phyloP scores from a whole-genome alignment of 139 green algal genomes.

The Coccomyxa sp. region DNA sequence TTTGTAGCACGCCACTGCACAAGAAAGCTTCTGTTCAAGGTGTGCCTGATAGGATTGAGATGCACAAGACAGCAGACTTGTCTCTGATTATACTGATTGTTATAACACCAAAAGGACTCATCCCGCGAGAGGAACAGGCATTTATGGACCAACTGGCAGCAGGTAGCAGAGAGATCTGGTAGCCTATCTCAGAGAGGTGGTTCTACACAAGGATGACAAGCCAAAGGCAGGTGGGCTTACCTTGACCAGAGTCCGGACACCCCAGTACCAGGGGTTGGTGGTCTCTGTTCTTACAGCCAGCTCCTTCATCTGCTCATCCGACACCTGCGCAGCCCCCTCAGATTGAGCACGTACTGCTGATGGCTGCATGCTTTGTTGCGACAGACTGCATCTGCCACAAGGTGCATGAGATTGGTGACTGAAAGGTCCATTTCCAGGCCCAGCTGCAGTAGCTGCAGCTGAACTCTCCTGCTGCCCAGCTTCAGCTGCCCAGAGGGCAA shows the following conservation, averaged over 20 bases:
- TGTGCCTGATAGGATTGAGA: no score
- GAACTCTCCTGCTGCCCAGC: not conserved
- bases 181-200: not conserved
- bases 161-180: not conserved
- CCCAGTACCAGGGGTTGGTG: slow-evolving; percentile 68
- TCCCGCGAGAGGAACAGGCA: no score
- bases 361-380: no score
- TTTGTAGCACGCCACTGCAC: slow-evolving; percentile 59
- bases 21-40: no score
- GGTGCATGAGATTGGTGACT: not conserved
- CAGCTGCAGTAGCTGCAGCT: no score
- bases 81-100: no score
- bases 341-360: no score
- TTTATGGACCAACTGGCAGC: not conserved
- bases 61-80: no score
- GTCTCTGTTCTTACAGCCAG: slow-evolving; percentile 56
- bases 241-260: slow-evolving; percentile 21
- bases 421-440: not conserved
- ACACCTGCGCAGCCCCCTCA: not conserved
- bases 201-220: not conserved
- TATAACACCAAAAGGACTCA: no score
- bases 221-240: not conserved
- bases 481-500: not conserved
- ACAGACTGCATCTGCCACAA: no score
- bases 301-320: slow-evolving; percentile 26